Base-by-base conservation (phyloP, 2,329 filamentous ascomycete genomes). In the Colletotrichum siamense region DNA sequence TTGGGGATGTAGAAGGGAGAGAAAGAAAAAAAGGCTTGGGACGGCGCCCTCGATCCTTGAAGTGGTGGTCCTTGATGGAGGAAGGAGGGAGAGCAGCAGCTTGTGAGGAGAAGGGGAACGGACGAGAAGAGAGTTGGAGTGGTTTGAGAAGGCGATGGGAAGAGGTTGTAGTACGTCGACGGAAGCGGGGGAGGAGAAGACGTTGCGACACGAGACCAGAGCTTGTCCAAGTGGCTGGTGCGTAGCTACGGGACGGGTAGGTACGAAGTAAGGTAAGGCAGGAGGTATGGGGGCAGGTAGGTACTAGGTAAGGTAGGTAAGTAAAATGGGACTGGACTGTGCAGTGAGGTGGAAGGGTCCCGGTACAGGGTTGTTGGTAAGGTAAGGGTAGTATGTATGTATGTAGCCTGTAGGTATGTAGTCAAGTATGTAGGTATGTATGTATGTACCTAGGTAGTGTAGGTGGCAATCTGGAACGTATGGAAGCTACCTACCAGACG, bases 151-250 rank as follows among this genome's bases (percentile, higher is more conserved):
- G 63, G 65, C 70, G 65, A 76, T 69, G 76, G 68, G 44, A 69
- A 75, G 75, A 78, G 77, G 77, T 76, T 68, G 55, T 76, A 71
- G 39, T 64, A 65, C 73, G 70, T 76, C 36, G 70, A 69, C 64
- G 66, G 75, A 77, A 77, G 75, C 75, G 75, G 75, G 75, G 75
- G 71, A 76, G 74, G 65, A 74, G 73, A 77, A 70, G 75, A 77
- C 75, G 75, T 75, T 75, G 72, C 75, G 77, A 75, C 75, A 77
- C 75, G 75, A 77, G 75, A 78, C 75, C 75, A 78, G 73, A 78
- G 75, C 75, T 77, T 75, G 77, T 75, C 72, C 55, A 72, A 77
- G 75, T 77, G 77, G 75, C 73, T 77, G 77, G 70, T 70, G 75
- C 66, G 70, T 73, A 69, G 30, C 55, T 69, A 75, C 59, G 66